These are phyloP conservation scores for Aspergillus taichungensis DNA, from an alignment of 495 filamentous ascomycete species.

Conservation along the genomic window DNA sequence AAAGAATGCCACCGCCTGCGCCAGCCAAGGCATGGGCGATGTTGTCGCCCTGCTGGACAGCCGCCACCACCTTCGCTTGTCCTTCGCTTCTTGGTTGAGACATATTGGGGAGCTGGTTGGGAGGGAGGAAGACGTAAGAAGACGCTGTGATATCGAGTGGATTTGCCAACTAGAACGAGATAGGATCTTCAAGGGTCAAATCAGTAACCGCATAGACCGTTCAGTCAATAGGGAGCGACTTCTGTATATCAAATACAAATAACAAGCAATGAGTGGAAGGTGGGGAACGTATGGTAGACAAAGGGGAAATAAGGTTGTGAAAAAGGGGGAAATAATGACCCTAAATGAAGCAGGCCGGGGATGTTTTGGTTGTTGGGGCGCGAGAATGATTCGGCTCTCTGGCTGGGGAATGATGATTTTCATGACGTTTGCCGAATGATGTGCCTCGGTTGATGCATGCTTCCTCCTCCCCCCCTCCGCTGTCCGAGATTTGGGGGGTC, in stretches of 20 bases:
- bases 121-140: not conserved
- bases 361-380: constrained; percentile 3
- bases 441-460: constrained; percentile 30
- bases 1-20: constrained; percentile 84
- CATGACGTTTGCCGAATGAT: constrained; percentile 40
- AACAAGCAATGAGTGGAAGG: not conserved
- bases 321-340: not conserved
- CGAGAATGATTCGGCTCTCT: constrained; percentile 31
- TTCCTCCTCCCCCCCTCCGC: not conserved
- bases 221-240: no score
- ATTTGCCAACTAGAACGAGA: no score
- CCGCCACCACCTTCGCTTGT: constrained; percentile 29
- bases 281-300: not conserved
- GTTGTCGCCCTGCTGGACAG: constrained; percentile 73
- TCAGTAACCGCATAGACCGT: no score
- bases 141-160: not conserved
- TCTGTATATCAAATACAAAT: not conserved
- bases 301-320: constrained; percentile 5
- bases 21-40: constrained; percentile 83
- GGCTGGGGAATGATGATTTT: constrained; percentile 15
- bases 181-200: no score
- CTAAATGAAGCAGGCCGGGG: not conserved
- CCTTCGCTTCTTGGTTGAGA: constrained; percentile 28
- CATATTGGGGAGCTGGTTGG: constrained; percentile 17
- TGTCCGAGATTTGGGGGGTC: no score